phyloP scores from a whole-genome alignment of 2,329 filamentous ascomycete genomes.

The Xylaria sp. region DNA sequence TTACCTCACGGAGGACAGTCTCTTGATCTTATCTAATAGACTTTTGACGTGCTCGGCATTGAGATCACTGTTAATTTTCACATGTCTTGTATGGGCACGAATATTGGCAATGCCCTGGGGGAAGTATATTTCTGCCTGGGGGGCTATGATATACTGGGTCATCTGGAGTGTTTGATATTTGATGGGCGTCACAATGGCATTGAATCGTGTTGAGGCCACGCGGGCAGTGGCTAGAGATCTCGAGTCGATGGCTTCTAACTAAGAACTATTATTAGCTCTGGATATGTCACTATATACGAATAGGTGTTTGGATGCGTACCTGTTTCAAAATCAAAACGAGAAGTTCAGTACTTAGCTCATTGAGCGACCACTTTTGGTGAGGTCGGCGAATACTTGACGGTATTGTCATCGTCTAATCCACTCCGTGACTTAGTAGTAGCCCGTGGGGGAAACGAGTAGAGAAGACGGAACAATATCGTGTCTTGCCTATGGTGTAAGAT shows the following conservation, averaged over 20 bases:
- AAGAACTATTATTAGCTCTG: conserved; percentile 33
- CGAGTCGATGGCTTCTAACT: conserved; percentile 56
- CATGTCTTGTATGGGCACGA: conserved; percentile 54
- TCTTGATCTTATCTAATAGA: conserved; percentile 52
- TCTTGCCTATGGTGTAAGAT: conserved; percentile 11
- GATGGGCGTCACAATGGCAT: conserved; percentile 57
- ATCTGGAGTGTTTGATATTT: conserved; percentile 55
- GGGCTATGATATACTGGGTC: conserved; percentile 53
- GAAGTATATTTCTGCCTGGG: conserved; percentile 50
- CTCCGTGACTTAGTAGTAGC: conserved; percentile 8
- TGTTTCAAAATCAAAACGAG: conserved; percentile 56
- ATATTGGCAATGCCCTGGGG: conserved; percentile 52
- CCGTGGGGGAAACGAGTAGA: conserved; percentile 9
- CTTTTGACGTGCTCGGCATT: conserved; percentile 51
- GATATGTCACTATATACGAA: not conserved
- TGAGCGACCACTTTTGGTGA: conserved; percentile 45
- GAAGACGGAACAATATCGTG: conserved; percentile 9
- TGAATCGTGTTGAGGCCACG: conserved; percentile 54
- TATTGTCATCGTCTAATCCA: conserved; percentile 37
- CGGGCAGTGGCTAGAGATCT: conserved; percentile 51
- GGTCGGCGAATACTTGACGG: conserved; percentile 18
- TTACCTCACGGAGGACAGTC: conserved; percentile 56
- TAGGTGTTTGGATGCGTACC: conserved; percentile 45
- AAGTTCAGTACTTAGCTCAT: conserved; percentile 57
- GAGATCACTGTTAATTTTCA: conserved; percentile 56